Evolutionary conservation across 176 grass and related monocot species (phyloP).

Genomic region (Zizania latifolia): DNA sequence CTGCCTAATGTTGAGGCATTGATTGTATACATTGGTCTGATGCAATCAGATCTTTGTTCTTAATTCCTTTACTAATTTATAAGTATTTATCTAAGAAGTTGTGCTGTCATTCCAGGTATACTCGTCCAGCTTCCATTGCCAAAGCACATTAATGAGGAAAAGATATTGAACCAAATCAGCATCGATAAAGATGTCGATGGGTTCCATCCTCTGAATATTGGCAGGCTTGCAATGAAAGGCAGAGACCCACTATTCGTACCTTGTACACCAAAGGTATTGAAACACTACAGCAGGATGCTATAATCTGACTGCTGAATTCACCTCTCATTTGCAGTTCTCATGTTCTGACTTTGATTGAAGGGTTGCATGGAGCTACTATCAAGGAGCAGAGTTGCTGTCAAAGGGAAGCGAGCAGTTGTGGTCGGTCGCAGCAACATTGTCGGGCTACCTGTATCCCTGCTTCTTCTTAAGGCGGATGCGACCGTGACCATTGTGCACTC

Average conservation of each 20-base stretch:
- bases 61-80: no score
- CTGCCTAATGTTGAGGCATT: neutral
- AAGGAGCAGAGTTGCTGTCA: slow-evolving; percentile 57
- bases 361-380: slow-evolving; percentile 91
- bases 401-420: slow-evolving; percentile 75
- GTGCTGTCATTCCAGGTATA: slow-evolving; percentile 48
- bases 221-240: slow-evolving; percentile 97
- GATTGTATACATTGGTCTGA: neutral
- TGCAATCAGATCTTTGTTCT: neutral
- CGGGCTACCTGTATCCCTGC: slow-evolving; percentile 73
- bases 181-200: slow-evolving; percentile 97
- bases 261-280: slow-evolving; percentile 82
- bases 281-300: neutral
- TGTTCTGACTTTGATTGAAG: slow-evolving; percentile 31
- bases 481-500: slow-evolving; percentile 82
- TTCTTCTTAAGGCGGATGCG: slow-evolving; percentile 90
- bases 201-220: slow-evolving; percentile 97
- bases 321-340: neutral
- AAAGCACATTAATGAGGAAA: slow-evolving; percentile 94
- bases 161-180: slow-evolving; percentile 63
- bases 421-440: slow-evolving; percentile 97
- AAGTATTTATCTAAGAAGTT: neutral
- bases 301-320: neutral
- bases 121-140: slow-evolving; percentile 93
- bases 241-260: slow-evolving; percentile 80